phyloP scores from a whole-genome alignment of 768 basidiomycete genomes.

The Psilocybe cyanescens region DNA sequence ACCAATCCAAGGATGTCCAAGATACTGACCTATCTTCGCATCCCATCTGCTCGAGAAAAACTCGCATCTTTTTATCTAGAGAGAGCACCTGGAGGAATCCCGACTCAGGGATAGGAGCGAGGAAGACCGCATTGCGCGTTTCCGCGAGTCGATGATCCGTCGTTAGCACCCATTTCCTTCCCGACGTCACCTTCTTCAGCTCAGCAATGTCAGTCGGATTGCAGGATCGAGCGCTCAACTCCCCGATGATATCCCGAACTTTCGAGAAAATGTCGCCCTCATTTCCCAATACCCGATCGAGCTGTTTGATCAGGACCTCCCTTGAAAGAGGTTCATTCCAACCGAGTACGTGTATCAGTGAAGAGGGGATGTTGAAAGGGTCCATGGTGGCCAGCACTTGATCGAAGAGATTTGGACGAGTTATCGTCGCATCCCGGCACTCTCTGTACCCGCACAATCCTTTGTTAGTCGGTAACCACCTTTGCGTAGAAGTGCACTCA shows the following conservation, averaged over 20 bases:
- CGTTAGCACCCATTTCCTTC: conserved; percentile 39
- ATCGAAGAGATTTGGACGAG: conserved; percentile 39
- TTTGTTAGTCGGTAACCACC: conserved; percentile 43
- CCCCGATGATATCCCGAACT: conserved; percentile 30
- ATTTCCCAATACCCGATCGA: conserved; percentile 26
- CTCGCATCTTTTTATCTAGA: conserved; percentile 17
- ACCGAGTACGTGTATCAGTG: conserved; percentile 34
- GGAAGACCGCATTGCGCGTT: conserved; percentile 27
- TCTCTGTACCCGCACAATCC: conserved; percentile 33
- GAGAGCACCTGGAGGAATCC: conserved; percentile 31
- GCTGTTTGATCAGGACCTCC: conserved; percentile 35
- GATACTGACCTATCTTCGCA: conserved; percentile 39
- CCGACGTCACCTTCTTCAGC: conserved; percentile 21
- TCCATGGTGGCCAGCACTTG: conserved; percentile 38
- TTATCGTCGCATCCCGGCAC: conserved; percentile 32
- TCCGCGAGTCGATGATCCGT: conserved; percentile 17
- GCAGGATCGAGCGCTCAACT: conserved; percentile 30
- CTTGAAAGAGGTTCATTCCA: conserved; percentile 43
- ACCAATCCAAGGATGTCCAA: background rate
- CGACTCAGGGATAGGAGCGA: conserved; percentile 16
- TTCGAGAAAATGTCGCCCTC: conserved; percentile 14
- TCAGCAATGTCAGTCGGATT: conserved; percentile 15
- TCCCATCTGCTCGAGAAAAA: conserved; percentile 37
- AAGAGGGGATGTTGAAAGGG: conserved; percentile 24
- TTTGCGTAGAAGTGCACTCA: conserved; percentile 4